Conservation (phyloP, 139 green algal species). For the Micromonas commoda region DNA sequence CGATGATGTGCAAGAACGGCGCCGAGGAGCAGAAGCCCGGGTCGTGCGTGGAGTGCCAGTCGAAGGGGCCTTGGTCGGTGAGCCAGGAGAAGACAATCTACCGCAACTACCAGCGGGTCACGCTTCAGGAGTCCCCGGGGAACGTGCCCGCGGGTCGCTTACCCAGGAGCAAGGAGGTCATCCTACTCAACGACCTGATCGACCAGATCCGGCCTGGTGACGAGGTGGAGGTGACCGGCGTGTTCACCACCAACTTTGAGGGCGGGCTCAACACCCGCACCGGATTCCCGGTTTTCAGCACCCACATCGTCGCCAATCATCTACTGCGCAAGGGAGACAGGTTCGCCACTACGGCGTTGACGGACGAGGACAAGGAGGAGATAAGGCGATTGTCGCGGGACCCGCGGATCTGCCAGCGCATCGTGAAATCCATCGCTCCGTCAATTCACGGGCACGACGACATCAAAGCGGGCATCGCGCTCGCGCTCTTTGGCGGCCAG, state of each 20-base stretch:
- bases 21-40: conserved; percentile 65
- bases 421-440: conserved; percentile 91
- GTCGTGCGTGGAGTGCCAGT: conserved; percentile 75
- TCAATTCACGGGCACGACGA: conserved; percentile 96
- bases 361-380: conserved; percentile 81
- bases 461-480: conserved; percentile 92
- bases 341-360: conserved; percentile 68
- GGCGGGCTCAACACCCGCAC: conserved; percentile 74
- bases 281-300: conserved; percentile 94
- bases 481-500: conserved; percentile 91
- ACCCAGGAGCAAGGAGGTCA: conserved; percentile 91
- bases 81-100: conserved; percentile 82
- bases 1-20: conserved; percentile 69
- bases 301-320: conserved; percentile 90
- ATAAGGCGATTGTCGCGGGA: conserved; percentile 68
- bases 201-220: conserved; percentile 86
- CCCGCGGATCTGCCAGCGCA: conserved; percentile 54
- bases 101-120: conserved; percentile 98
- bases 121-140: conserved; percentile 91
- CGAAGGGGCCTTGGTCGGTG: conserved; percentile 83
- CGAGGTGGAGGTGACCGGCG: conserved; percentile 85
- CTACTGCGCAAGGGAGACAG: conserved; percentile 69
- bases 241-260: conserved; percentile 91
- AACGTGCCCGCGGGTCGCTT: conserved; percentile 85
- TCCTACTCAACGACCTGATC: conserved; percentile 95